Conservation (phyloP, 2,329 filamentous ascomycete species). For the Curvularia sp. region DNA sequence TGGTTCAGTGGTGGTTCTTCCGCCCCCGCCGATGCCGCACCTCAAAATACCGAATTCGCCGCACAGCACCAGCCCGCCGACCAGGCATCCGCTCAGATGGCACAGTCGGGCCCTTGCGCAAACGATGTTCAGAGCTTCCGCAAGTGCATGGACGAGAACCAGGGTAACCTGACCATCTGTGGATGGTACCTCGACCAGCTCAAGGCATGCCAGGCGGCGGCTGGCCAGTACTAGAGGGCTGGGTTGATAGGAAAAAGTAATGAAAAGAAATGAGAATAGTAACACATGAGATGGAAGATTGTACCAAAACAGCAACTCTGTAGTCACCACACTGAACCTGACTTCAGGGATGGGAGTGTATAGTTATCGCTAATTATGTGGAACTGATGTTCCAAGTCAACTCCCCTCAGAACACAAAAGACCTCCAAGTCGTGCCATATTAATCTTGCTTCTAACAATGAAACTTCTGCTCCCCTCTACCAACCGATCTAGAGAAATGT, state of each 20-base stretch:
- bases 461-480: not conserved
- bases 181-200: constrained; percentile 98
- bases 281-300: not conserved
- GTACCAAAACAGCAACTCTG: not conserved
- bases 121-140: constrained; percentile 85
- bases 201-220: constrained; percentile 60
- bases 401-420: not conserved
- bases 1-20: constrained; percentile 79
- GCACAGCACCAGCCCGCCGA: constrained; percentile 32
- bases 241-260: not conserved
- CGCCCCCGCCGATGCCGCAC: constrained; percentile 58
- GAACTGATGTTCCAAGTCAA: not conserved
- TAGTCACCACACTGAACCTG: not conserved
- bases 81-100: constrained; percentile 53
- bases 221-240: constrained; percentile 55
- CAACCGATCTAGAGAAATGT: not conserved
- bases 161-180: constrained; percentile 93
- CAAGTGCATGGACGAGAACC: constrained; percentile 94
- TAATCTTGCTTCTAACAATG: not conserved
- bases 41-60: constrained; percentile 45
- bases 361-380: not conserved
- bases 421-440: not conserved
- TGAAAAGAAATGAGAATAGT: not conserved
- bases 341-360: not conserved
- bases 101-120: constrained; percentile 64